Percentiles rank a stretch among this genome's conserved stretches.
Conservation (phyloP, 2,329 filamentous ascomycete genomes). For the Mollisia scopiformis region DNA sequence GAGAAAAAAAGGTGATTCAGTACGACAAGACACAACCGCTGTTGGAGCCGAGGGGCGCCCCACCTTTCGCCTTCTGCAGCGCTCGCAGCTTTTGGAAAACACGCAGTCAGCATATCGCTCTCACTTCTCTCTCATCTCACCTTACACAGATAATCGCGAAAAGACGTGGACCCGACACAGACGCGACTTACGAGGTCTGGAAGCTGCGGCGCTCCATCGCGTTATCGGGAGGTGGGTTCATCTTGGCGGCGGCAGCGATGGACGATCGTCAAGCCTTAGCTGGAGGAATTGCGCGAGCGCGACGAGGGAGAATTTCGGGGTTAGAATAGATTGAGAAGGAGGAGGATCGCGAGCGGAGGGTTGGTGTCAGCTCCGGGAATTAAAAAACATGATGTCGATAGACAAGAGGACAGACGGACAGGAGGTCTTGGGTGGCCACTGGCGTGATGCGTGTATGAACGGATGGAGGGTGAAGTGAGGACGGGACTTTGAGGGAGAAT, state of each 20-base stretch:
- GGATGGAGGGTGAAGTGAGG: not conserved
- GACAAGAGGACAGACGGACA: too few relatives aligned
- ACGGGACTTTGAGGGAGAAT: not conserved
- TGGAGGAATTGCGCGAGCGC: not conserved
- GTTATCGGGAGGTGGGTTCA: not conserved
- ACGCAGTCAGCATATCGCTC: constrained; percentile 1
- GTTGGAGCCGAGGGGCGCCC: not conserved
- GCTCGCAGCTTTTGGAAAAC: constrained; percentile 43
- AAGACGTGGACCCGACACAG: not conserved
- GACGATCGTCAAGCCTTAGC: not conserved
- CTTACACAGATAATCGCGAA: not conserved
- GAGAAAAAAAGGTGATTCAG: not conserved
- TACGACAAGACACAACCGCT: constrained; percentile 1
- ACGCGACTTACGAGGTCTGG: constrained; percentile 1
- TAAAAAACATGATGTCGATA: not conserved
- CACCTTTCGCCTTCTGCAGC: constrained; percentile 49
- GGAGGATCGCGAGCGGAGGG: not conserved
- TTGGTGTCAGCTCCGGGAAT: not conserved
- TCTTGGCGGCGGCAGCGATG: not conserved
- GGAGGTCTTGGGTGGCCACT: not conserved
- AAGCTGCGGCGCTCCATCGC: not conserved
- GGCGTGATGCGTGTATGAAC: too few relatives aligned
- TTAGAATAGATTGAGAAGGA: not conserved
- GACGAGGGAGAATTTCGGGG: too few relatives aligned
- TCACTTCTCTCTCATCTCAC: too few relatives aligned